Evolutionary conservation across 495 filamentous ascomycete species (phyloP).

Genomic region (Haplographium delicatum): DNA sequence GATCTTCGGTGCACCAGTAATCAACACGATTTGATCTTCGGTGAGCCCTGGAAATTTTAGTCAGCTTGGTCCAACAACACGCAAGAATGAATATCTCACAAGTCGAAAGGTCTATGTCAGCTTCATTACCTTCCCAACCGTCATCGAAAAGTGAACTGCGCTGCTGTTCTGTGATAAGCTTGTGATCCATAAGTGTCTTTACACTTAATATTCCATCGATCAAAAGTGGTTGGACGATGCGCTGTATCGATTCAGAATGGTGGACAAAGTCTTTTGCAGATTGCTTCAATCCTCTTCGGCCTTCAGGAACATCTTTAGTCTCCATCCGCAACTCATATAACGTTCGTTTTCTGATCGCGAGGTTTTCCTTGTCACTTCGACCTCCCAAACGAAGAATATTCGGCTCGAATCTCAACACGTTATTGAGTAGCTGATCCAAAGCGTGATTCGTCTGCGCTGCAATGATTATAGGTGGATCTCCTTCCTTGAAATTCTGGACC

Average conservation of each 20-base stretch:
- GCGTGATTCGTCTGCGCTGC: constrained; percentile 79
- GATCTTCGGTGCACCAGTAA: constrained; percentile 33
- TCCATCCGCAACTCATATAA: constrained; percentile 50
- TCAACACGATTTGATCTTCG: constrained; percentile 57
- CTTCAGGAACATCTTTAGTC: constrained; percentile 1
- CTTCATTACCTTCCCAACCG: constrained; percentile 36
- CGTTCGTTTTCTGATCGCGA: constrained; percentile 58
- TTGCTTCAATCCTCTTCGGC: neutral
- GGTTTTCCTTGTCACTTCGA: constrained; percentile 56
- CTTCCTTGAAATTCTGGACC: constrained; percentile 51
- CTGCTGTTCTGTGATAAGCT: constrained; percentile 58
- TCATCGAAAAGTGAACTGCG: constrained; percentile 49
- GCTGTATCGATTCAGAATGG: too few relatives aligned
- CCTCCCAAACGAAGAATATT: constrained; percentile 76
- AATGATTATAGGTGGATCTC: constrained; percentile 50
- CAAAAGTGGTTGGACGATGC: constrained; percentile 35
- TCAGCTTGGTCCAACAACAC: too few relatives aligned
- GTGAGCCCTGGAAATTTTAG: constrained; percentile 35
- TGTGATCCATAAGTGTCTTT: constrained; percentile 37
- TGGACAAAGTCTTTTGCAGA: too few relatives aligned
- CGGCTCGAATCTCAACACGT: constrained; percentile 58
- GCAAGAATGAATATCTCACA: too few relatives aligned
- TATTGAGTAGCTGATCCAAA: constrained; percentile 73
- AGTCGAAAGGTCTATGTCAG: too few relatives aligned
- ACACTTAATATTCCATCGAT: neutral